Conservation (phyloP, 805 yeast species). For the Tetrapisispora phaffii region DNA sequence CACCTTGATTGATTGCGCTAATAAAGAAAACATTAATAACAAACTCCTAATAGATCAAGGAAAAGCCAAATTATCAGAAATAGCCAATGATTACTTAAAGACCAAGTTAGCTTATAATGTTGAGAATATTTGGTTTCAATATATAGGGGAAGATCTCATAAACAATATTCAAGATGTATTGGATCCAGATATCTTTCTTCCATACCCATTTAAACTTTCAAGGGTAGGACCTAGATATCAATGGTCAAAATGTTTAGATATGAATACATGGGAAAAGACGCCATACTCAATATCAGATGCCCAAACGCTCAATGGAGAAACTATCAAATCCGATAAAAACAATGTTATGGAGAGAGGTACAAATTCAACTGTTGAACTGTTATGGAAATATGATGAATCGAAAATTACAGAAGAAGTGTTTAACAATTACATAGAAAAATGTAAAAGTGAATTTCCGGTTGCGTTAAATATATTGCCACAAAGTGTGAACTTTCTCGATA, state of each 20-base stretch:
- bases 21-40: not conserved
- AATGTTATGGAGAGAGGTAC: constrained; percentile 3
- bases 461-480: constrained; percentile 44
- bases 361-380: constrained; percentile 21
- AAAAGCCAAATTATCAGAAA: constrained; percentile 10
- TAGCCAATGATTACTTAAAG: constrained; percentile 10
- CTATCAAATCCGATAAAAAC: not conserved
- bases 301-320: not conserved
- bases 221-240: constrained; percentile 22
- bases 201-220: constrained; percentile 23
- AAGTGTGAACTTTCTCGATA: constrained; percentile 79
- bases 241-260: constrained; percentile 20
- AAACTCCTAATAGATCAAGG: not conserved
- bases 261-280: constrained; percentile 5
- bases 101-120: constrained; percentile 6
- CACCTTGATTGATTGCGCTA: not conserved
- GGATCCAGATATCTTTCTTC: constrained; percentile 11
- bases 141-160: constrained; percentile 20
- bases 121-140: constrained; percentile 24
- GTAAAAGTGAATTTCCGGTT: constrained; percentile 46
- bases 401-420: constrained; percentile 27
- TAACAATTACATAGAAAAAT: constrained; percentile 45
- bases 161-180: constrained; percentile 16
- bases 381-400: constrained; percentile 47
- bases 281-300: constrained; percentile 5